phyloP scores from a whole-genome alignment of 176 grass and related monocot genomes.

The Pharus latifolius region DNA sequence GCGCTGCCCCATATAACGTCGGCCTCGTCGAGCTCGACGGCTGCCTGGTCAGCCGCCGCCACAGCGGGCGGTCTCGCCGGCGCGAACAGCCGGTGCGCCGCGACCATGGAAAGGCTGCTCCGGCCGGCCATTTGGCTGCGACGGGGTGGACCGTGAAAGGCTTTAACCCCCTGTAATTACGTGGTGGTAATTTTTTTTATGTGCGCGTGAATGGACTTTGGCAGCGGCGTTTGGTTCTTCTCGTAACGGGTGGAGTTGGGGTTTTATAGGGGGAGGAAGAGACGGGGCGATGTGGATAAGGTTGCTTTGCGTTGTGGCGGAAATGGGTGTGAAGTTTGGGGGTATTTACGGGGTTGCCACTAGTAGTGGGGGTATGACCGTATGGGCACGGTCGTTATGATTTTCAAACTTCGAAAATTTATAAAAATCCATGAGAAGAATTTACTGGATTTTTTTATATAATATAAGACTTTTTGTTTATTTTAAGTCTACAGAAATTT shows the following conservation, averaged over 20 bases:
- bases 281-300: constrained; percentile 56
- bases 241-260: background rate
- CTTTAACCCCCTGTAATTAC: background rate
- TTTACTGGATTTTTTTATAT: no score
- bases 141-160: no score
- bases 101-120: constrained; percentile 37
- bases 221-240: background rate
- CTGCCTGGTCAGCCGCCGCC: no score
- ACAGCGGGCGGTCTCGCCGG: background rate
- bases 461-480: no score
- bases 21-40: constrained; percentile 46
- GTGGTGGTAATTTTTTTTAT: background rate
- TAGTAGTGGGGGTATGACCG: background rate
- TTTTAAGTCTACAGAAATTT: no score
- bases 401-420: no score
- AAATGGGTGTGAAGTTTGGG: background rate
- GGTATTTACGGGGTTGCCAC: constrained; percentile 14
- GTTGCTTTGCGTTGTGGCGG: constrained; percentile 5
- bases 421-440: no score
- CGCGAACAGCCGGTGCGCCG: constrained; percentile 50
- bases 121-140: constrained; percentile 58
- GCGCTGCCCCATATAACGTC: constrained; percentile 60
- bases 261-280: constrained; percentile 23
- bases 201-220: background rate
- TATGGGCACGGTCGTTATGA: no score